Conservation (phyloP, 345 rosid genomes). For the Eucalyptus cloeziana region DNA sequence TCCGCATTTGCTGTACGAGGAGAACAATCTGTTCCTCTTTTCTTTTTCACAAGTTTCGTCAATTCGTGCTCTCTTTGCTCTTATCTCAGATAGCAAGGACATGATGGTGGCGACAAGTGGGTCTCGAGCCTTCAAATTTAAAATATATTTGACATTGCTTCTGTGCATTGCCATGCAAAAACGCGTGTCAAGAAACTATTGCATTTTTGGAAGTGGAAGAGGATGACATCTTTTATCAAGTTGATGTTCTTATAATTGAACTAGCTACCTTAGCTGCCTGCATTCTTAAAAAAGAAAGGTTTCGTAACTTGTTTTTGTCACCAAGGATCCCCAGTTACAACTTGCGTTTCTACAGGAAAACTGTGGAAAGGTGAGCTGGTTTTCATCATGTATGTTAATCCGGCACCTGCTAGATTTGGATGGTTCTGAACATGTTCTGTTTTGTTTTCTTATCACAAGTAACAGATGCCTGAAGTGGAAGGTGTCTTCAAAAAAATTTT, state of each 20-base stretch:
- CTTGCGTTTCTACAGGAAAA: slow-evolving; percentile 68
- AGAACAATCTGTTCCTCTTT: background rate
- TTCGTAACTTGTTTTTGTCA: slow-evolving; percentile 8
- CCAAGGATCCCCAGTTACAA: slow-evolving; percentile 85
- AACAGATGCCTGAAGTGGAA: too few species aligned
- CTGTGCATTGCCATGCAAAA: background rate
- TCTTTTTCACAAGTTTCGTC: background rate
- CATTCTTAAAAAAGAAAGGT: too few species aligned
- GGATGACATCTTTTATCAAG: background rate
- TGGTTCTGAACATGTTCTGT: too few species aligned
- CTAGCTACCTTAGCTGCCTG: background rate
- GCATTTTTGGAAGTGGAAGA: background rate
- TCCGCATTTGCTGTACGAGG: background rate
- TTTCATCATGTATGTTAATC: background rate
- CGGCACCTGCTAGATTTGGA: background rate
- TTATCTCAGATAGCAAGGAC: background rate
- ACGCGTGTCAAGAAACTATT: background rate
- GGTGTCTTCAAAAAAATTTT: background rate
- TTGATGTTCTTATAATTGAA: background rate
- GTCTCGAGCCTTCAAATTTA: background rate
- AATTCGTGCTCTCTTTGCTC: background rate
- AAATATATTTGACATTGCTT: background rate
- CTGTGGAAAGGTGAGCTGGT: slow-evolving; percentile 63
- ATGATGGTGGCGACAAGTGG: background rate
- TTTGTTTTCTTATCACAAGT: too few species aligned